Base-by-base conservation (phyloP, 2,329 filamentous ascomycete genomes). In the Chalara sp. region DNA sequence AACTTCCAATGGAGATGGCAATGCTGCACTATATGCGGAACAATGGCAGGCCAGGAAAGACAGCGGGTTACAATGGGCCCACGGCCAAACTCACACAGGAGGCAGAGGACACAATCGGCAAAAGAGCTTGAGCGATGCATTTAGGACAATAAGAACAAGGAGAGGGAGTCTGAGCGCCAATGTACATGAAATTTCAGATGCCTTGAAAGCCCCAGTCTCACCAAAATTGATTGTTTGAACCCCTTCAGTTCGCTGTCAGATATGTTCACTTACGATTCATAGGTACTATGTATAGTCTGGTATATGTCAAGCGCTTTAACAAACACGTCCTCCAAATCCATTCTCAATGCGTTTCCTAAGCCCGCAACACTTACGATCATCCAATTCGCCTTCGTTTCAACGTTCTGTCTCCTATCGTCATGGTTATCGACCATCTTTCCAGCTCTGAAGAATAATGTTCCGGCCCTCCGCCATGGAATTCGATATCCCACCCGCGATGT, bases 281-380 rank as follows among this genome's bases (percentile, higher is more conserved):
- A 96, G 92, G 70, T 79, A 47, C 83, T 96, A 46, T 97, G 92
- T 70, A 72, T 91, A 52, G 72, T 92, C 64, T 97, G 93, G 93
- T 99, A 97, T 74, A 80, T 87, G 67, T 95, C 91, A 29, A 97
- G 92, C 42, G 93, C 95, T 56, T 75, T 97, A 60, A 96, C 93
- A 55, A 99, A 97, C 67, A 96, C 93, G 2, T 97, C 93, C 29
- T 96, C 93, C 48, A 99, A 99, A 72, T 88, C 92, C 13, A 99
- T 99, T 64, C 76, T 97, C 55, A 96, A 89, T 59, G 87, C 89
- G 42, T 89, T 96, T 58, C 83, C 88, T 52, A 93, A 89, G 69
- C 92, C 92, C 1, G 87, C 93, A 32, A 96, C 92, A 21, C 79
- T 97, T 61, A 97, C 92, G 1, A 77, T 96, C 52, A 77, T 96